phyloP scores from a whole-genome alignment of 257 asterid genomes.

The Solanum chaucha region DNA sequence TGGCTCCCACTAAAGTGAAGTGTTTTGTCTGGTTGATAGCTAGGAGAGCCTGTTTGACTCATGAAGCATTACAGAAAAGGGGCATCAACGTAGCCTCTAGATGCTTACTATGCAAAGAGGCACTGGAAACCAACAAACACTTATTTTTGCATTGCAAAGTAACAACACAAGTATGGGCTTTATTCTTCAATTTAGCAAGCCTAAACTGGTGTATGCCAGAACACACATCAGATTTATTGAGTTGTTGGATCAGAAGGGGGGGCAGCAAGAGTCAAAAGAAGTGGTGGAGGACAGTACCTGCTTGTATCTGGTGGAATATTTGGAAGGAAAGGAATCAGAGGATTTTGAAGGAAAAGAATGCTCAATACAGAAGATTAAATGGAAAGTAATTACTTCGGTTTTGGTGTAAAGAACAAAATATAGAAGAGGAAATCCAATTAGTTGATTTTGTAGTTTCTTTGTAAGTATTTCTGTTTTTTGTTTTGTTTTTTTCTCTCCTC shows the following conservation, averaged over 20 bases:
- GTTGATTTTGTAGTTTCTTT: background rate
- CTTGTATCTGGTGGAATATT: background rate
- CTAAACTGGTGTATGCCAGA: background rate
- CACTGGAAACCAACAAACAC: background rate
- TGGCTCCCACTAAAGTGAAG: too few relatives aligned
- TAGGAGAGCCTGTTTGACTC: too few relatives aligned
- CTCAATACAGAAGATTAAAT: background rate
- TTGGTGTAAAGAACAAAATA: background rate
- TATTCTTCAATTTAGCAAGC: background rate
- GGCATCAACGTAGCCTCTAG: too few relatives aligned
- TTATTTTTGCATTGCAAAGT: background rate
- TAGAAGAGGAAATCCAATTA: background rate
- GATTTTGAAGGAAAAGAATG: background rate
- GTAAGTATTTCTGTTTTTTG: background rate
- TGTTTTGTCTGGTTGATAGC: too few relatives aligned
- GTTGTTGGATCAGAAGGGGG: too few relatives aligned
- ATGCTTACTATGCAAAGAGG: background rate
- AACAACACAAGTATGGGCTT: background rate
- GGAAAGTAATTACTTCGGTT: background rate
- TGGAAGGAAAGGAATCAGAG: background rate
- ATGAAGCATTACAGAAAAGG: too few relatives aligned
- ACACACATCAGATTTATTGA: too few relatives aligned
- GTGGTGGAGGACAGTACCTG: background rate
- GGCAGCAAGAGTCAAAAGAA: too few relatives aligned
- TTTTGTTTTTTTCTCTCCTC: background rate